phyloP scores from a whole-genome alignment of 2,329 filamentous ascomycete genomes.

The Neofusicoccum kwambonambiense region DNA sequence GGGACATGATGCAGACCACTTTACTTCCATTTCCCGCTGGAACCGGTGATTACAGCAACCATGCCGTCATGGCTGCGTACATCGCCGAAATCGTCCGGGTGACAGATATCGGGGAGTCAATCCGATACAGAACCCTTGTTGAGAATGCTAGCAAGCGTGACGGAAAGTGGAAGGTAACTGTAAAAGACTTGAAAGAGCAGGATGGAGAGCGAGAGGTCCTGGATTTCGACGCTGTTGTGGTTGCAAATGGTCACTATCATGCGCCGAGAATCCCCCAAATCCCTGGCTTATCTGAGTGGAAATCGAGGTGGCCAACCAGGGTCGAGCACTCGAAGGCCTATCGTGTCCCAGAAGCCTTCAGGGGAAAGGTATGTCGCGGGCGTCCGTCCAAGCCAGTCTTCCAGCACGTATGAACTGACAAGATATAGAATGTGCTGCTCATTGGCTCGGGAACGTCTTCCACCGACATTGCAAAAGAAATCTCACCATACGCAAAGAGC shows the following conservation, averaged over 20 bases:
- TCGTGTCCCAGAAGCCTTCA: constrained; percentile 46
- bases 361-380: constrained; percentile 52
- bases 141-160: constrained; percentile 50
- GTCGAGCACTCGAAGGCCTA: constrained; percentile 55
- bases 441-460: constrained; percentile 58
- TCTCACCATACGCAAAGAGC: constrained; percentile 44
- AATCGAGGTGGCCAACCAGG: constrained; percentile 44
- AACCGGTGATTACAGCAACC: constrained; percentile 60
- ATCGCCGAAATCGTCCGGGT: constrained; percentile 57
- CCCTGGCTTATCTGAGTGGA: constrained; percentile 48
- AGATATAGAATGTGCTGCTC: constrained; percentile 51
- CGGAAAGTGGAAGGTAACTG: constrained; percentile 52
- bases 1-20: constrained; percentile 50
- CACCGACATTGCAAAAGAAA: constrained; percentile 54
- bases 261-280: constrained; percentile 51
- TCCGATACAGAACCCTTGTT: constrained; percentile 61
- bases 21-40: constrained; percentile 57
- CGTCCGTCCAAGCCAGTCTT: background rate
- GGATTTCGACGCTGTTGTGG: constrained; percentile 51
- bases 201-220: constrained; percentile 25
- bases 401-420: constrained; percentile 34
- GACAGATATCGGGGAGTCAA: constrained; percentile 51
- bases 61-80: constrained; percentile 58
- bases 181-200: constrained; percentile 27
- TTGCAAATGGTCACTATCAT: constrained; percentile 58